Conservation (phyloP, 805 yeast species). For the Teunomyces stri region DNA sequence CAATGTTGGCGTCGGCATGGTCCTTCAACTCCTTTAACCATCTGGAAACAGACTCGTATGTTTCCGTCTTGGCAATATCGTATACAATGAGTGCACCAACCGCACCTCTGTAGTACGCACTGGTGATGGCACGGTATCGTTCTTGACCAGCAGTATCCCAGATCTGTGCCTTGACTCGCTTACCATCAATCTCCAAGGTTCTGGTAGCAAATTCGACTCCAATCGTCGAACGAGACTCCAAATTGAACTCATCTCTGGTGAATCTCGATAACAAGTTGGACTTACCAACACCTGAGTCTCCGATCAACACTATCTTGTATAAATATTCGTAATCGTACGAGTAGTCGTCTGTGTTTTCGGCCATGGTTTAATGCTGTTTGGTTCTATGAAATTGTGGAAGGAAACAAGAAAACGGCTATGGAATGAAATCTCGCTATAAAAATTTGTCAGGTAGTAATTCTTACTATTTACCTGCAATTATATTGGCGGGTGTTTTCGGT, state of each 20-base stretch:
- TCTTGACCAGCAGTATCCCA: constrained; percentile 99
- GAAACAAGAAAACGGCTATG: background rate
- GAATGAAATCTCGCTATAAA: background rate
- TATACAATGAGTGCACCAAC: constrained; percentile 95
- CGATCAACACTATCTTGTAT: constrained; percentile 93
- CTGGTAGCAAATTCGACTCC: constrained; percentile 98
- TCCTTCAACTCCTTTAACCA: constrained; percentile 90
- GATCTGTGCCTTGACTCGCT: constrained; percentile 82
- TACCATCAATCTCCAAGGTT: constrained; percentile 83
- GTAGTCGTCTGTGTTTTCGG: constrained; percentile 44
- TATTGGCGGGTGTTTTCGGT: background rate
- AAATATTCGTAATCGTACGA: constrained; percentile 81
- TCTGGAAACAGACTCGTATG: constrained; percentile 80
- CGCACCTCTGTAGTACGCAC: constrained; percentile 97
- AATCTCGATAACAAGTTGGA: constrained; percentile 90
- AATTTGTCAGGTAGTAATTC: background rate
- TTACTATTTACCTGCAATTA: background rate
- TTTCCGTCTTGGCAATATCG: constrained; percentile 87
- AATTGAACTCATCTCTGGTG: constrained; percentile 92
- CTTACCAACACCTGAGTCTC: constrained; percentile 97
- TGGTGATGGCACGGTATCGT: constrained; percentile 95
- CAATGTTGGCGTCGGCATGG: constrained; percentile 92
- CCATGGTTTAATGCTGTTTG: constrained; percentile 17
- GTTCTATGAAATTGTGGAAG: background rate
- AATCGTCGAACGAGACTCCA: constrained; percentile 90